These are phyloP conservation scores for Agaricus sinodeliciosus DNA, from an alignment of 768 basidiomycete species.

Conservation along the genomic window DNA sequence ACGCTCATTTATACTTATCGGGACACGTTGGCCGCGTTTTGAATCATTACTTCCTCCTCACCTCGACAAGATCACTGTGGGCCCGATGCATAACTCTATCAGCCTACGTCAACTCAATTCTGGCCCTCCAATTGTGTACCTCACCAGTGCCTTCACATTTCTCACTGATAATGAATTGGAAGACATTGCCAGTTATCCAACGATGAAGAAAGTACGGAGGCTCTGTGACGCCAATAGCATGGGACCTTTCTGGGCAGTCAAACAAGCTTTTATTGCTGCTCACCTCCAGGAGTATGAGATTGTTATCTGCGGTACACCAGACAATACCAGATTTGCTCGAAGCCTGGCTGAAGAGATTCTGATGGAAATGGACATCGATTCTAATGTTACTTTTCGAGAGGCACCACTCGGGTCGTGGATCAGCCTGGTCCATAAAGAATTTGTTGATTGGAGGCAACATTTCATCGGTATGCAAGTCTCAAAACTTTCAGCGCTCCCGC, in stretches of 20 bases:
- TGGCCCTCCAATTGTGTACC: constrained; percentile 17
- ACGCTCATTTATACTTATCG: constrained; percentile 23
- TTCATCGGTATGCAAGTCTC: neutral
- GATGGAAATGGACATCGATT: constrained; percentile 11
- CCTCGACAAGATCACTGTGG: constrained; percentile 24
- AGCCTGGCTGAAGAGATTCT: constrained; percentile 2
- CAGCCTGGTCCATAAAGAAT: constrained; percentile 12
- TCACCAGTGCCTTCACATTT: constrained; percentile 27
- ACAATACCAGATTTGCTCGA: neutral
- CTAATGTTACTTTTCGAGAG: constrained; percentile 10
- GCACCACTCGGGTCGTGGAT: constrained; percentile 11
- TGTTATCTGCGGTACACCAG: constrained; percentile 13
- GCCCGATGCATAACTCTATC: constrained; percentile 29
- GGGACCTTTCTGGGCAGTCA: constrained; percentile 17
- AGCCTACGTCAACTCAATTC: constrained; percentile 20
- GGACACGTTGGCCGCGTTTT: constrained; percentile 24
- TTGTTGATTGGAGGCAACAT: neutral
- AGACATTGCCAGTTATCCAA: constrained; percentile 22
- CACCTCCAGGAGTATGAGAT: constrained; percentile 22
- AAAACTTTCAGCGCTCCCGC: no score
- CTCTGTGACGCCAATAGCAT: constrained; percentile 17
- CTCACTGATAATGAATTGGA: constrained; percentile 29
- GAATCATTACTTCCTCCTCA: constrained; percentile 24
- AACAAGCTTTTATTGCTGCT: constrained; percentile 22
- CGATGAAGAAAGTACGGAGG: constrained; percentile 22